phyloP scores from a whole-genome alignment of 1,284 basidiomycete genomes.

The Ceratobasidium sp. region DNA sequence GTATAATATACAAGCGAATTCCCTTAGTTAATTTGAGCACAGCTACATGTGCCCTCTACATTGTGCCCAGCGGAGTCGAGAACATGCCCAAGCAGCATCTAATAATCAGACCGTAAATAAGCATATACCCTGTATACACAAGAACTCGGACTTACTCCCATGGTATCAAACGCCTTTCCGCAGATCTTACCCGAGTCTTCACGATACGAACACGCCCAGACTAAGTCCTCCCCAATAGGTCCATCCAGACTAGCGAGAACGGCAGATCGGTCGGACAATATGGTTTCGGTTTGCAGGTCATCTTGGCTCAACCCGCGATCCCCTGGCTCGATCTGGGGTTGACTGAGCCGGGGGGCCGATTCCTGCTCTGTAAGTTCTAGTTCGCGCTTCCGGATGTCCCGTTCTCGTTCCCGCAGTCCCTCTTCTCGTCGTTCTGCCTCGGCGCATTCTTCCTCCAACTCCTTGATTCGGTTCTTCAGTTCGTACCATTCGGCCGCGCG shows the following conservation, averaged over 20 bases:
- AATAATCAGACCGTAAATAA: constrained; percentile 8
- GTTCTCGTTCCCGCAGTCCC: neutral
- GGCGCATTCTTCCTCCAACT: constrained; percentile 8
- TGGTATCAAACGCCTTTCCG: constrained; percentile 22
- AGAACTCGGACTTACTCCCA: constrained; percentile 15
- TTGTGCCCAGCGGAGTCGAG: constrained; percentile 10
- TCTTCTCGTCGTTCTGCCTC: constrained; percentile 1
- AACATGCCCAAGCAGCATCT: constrained; percentile 23
- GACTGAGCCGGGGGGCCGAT: neutral
- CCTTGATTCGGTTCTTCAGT: constrained; percentile 28
- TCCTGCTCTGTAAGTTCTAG: neutral
- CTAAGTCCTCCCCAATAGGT: constrained; percentile 12
- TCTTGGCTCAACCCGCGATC: constrained; percentile 22
- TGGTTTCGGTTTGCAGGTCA: constrained; percentile 30
- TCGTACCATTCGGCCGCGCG: constrained; percentile 33
- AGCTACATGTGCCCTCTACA: constrained; percentile 15
- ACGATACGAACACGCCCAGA: constrained; percentile 33
- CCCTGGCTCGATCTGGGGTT: neutral
- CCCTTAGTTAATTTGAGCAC: neutral
- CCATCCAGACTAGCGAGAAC: constrained; percentile 20
- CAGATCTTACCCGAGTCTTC: constrained; percentile 13
- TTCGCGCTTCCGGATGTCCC: neutral
- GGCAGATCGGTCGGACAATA: constrained; percentile 24
- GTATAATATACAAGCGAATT: neutral
- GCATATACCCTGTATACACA: neutral